These are phyloP conservation scores for Mycena vulgaris DNA, from an alignment of 768 basidiomycete genomes.

Conservation along the genomic window DNA sequence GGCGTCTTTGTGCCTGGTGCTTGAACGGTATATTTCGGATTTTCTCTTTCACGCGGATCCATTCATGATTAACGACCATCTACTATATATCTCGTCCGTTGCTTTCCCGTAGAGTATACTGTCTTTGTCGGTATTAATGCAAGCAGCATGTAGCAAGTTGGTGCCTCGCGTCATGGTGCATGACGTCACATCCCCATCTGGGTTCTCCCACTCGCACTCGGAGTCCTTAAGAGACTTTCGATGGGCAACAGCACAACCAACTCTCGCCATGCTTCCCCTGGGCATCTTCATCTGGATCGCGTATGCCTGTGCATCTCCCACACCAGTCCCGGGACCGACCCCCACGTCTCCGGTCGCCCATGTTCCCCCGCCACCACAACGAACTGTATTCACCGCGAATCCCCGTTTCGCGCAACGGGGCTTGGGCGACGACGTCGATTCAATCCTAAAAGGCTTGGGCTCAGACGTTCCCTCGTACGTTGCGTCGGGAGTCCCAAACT, in stretches of 20 bases:
- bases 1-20: conserved; percentile 64
- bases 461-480: conserved; percentile 35
- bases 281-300: conserved; percentile 12
- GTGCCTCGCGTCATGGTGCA: background rate
- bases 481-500: conserved; percentile 33
- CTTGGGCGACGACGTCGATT: conserved; percentile 21
- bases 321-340: conserved; percentile 23
- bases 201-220: too few species aligned
- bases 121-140: conserved; percentile 22
- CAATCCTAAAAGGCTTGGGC: conserved; percentile 21
- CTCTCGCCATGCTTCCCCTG: conserved; percentile 21
- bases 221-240: too few species aligned
- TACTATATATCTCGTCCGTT: conserved; percentile 17
- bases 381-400: conserved; percentile 21
- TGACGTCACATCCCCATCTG: too few species aligned
- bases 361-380: conserved; percentile 12
- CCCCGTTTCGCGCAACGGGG: conserved; percentile 20
- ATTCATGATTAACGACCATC: conserved; percentile 33
- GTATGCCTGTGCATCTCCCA: conserved; percentile 8
- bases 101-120: conserved; percentile 30
- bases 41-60: conserved; percentile 19
- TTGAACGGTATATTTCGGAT: conserved; percentile 42
- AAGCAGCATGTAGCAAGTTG: background rate
- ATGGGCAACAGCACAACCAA: too few species aligned
- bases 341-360: conserved; percentile 2